Evolutionary conservation across 2,329 filamentous ascomycete genomes (phyloP), one percentile per base, ranked within the genome.

Genomic region (Talaromyces pinophilus): DNA sequence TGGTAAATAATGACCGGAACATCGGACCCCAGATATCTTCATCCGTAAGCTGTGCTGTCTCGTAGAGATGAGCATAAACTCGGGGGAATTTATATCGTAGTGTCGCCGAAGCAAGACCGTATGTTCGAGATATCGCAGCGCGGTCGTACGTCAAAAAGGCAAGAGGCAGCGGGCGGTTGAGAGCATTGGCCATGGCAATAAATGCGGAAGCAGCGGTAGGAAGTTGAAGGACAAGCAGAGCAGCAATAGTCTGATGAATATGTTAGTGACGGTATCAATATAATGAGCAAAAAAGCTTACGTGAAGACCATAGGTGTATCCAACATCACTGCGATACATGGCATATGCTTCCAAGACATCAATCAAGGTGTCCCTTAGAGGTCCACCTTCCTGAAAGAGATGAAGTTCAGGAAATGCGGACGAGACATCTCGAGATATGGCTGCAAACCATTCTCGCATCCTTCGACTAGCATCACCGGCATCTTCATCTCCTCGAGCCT

Each of bases 271-370:
- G 65, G 67, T 67, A n/a, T 25, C 13, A 33, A 28, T 7, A 46
- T 30, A 19, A 30, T 11, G 38, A 44, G 40, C 25, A n/a, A 13
- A 30, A 42, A n/a, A 52, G 40, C 82, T 74, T 70, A 84, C 80
- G 71, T 88, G 87, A 67, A 87, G 84, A 64, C 86, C 86, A 69
- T 83, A 82, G 63, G 85, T 81, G 69, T 87, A 88, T 63, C 86
- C 85, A 46, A 89, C 84, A 70, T 89, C 87, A 60, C 83, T 84
- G 68, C 87, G 85, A 74, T 89, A 89, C 79, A 86, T 85, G 10
- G 84, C 83, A 74, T 88, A 89, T 33, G 87, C 87, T 69, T 87
- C 82, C 67, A 88, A 81, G 10, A 89, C 83, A 71, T 88, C 82
- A 28, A 85, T 78, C 25, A 89, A 79, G 15, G 83, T 82, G 38